Evolutionary conservation across 1,139 yeast genomes (phyloP).

Genomic region (Scheffersomyces illinoinensis): DNA sequence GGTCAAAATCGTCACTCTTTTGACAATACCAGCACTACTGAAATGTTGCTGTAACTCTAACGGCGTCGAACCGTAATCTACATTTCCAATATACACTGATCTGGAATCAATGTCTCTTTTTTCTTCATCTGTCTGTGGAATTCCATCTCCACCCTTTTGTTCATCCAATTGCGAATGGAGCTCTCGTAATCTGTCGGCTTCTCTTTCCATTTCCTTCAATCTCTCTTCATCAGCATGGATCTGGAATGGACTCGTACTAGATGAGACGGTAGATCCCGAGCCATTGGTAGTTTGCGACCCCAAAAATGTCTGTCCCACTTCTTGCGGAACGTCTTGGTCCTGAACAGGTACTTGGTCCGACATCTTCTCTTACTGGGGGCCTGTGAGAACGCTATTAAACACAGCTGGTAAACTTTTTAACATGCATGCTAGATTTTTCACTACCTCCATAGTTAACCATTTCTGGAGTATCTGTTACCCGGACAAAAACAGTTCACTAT

Average conservation of each 20-base stretch:
- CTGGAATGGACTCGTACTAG: not conserved
- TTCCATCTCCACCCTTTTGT: constrained; percentile 10
- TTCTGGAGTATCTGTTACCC: not conserved
- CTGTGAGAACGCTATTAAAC: not conserved
- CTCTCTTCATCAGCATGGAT: constrained; percentile 1
- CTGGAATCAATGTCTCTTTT: constrained; percentile 63
- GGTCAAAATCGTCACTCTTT: constrained; percentile 77
- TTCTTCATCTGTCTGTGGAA: constrained; percentile 27
- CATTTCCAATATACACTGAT: constrained; percentile 85
- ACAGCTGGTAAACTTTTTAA: no score
- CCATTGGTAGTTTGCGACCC: not conserved
- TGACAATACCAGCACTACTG: constrained; percentile 71
- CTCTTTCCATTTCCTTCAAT: constrained; percentile 30
- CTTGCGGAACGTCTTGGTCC: constrained; percentile 2
- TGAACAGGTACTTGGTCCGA: constrained; percentile 9
- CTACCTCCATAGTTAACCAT: not conserved
- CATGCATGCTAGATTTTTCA: not conserved
- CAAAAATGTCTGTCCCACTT: not conserved
- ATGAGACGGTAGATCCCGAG: not conserved
- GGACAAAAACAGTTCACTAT: not conserved
- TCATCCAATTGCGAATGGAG: constrained; percentile 22
- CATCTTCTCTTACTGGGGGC: constrained; percentile 1
- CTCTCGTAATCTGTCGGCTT: constrained; percentile 29
- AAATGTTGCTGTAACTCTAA: constrained; percentile 80
- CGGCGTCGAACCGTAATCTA: constrained; percentile 78